These are phyloP conservation scores for Fusarium brevicatenulatum DNA, from an alignment of 2,329 filamentous ascomycete species.

Conservation along the genomic window DNA sequence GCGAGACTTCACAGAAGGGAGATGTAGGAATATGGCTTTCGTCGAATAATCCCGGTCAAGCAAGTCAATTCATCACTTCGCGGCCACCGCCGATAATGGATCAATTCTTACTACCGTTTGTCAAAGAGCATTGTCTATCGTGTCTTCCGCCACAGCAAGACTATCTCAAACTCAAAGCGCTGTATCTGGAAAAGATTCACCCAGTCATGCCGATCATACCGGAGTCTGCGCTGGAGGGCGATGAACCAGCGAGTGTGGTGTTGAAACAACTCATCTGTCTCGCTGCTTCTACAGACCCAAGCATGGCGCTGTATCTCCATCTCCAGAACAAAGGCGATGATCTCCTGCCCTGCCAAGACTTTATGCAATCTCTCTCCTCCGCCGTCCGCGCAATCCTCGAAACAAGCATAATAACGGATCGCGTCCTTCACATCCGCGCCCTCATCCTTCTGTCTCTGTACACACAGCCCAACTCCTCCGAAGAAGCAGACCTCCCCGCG, in stretches of 20 bases:
- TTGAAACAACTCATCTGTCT: constrained; percentile 66
- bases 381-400: constrained; percentile 62
- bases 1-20: constrained; percentile 57
- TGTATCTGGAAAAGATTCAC: constrained; percentile 64
- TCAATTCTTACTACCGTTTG: constrained; percentile 54
- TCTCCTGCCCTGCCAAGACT: constrained; percentile 58
- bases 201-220: constrained; percentile 65
- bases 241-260: constrained; percentile 54
- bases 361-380: constrained; percentile 59
- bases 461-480: constrained; percentile 63
- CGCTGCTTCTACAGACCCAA: constrained; percentile 62
- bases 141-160: constrained; percentile 60
- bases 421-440: constrained; percentile 65
- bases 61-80: constrained; percentile 52
- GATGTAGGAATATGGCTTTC: constrained; percentile 67
- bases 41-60: constrained; percentile 43
- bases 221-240: constrained; percentile 45
- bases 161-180: constrained; percentile 55
- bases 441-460: constrained; percentile 67
- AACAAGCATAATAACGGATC: constrained; percentile 63
- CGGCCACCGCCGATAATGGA: constrained; percentile 54
- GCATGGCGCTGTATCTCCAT: constrained; percentile 57
- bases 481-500: constrained; percentile 65
- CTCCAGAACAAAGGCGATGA: constrained; percentile 52
- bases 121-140: constrained; percentile 58